A percentile compares a stretch with the other conserved stretches of the same genome.
Conservation (phyloP, 73 alveolate genomes). For the Uronychia setigera region DNA sequence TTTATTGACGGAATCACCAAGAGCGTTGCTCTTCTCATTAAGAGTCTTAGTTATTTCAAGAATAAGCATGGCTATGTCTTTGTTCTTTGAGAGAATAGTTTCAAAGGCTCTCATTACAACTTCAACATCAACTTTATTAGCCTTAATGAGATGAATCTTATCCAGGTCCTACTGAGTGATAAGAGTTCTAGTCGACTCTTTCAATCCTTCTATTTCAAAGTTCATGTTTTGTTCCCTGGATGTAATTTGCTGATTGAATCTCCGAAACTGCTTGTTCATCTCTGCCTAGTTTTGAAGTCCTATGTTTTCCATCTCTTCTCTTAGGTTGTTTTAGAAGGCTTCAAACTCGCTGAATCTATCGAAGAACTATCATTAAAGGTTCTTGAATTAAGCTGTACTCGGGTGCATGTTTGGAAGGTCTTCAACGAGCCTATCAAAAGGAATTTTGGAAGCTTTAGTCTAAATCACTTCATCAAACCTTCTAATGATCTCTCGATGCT, state of each 20-base stretch:
- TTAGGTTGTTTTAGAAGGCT: background rate
- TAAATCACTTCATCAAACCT: background rate
- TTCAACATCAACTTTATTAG: background rate
- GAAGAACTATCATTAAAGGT: background rate
- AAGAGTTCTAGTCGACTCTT: background rate
- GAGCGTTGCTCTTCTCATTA: background rate
- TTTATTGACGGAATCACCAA: background rate
- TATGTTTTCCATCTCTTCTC: background rate
- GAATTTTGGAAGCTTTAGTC: background rate
- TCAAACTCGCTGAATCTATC: background rate
- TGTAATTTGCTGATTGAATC: background rate
- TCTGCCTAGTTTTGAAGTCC: background rate
- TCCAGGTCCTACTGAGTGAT: background rate
- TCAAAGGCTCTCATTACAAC: background rate
- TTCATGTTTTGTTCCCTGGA: background rate
- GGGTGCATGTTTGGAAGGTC: background rate
- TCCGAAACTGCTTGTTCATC: background rate
- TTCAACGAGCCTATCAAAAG: background rate
- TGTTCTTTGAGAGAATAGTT: background rate
- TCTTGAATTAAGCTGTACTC: background rate
- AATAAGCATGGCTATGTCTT: background rate
- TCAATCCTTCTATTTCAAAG: background rate
- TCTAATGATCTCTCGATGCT: background rate
- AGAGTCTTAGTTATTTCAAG: background rate
- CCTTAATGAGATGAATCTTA: background rate